Evolutionary conservation across 23 red algal species (phyloP), one percentile per base, ranked within the genome.

Genomic region (Gracilaria domingensis): DNA sequence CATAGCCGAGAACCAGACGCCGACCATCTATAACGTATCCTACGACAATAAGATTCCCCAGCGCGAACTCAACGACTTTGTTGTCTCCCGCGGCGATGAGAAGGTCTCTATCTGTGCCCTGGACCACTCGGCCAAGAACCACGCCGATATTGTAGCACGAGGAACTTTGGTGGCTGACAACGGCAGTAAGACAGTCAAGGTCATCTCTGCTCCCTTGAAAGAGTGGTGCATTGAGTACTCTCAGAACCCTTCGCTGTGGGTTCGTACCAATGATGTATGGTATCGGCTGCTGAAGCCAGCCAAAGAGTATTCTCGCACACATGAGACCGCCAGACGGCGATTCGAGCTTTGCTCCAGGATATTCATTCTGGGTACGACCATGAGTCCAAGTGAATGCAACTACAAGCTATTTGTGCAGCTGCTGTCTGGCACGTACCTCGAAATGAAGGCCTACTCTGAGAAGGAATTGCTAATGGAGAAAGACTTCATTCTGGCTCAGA

Each of bases 181-280:
- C 58, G 73, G 54, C 24, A 8, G 39, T 32, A 51, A 77, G n/a
- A 79, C 89, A 21, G 42, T 92, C 48, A 58, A 77, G 28, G 80
- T 84, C 38, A 34, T 66, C 29, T 83, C 89, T 38, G 89, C 77
- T 32, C 79, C 78, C 12, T 66, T 92, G 24, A 76, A 71, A n/a
- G 93, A 95, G 38, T 95, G 93, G 93, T 95, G 93, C 88, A 95
- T 95, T 54, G 93, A 95, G 76, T 95, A 95, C 62, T 49, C 64
- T 35, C 53, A 80, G 24, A 84, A 32, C 24, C 93, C 93, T 4
- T 66, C 55, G 33, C 85, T 95, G 8, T 95, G 84, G 83, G 66
- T 91, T 79, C 66, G 80, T 12, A 95, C 69, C 25, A 72, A 29
- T 34, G 58, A 53, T 66, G 93, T 88, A 0, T 95, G 93, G 93